Base-by-base conservation (phyloP, 805 yeast species). In the Dipodascus albidus region DNA sequence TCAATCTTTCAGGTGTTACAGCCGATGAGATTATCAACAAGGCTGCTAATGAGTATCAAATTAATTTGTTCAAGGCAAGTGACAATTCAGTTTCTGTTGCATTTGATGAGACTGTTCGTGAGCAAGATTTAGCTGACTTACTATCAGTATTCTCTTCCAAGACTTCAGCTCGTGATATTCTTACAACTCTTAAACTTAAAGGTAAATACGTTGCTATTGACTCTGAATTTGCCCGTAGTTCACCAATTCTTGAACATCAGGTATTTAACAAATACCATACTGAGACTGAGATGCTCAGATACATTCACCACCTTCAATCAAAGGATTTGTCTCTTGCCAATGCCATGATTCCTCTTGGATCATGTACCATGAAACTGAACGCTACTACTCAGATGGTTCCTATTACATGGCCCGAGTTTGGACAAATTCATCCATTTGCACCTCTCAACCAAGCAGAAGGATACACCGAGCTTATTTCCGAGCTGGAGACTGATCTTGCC, bases 301-400 rank as follows among this genome's bases (percentile, higher is more conserved):
- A 93, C 71, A 72, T 93, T 62, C 93, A 88, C 65, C 77, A 78
- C 55, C 74, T 93, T 52, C 98, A 93, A 71, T 70, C 79, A 55
- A 88, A 86, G 70, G 99, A 93, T 72, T 74, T 93, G 56, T 91
- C 98, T 0, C 75, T 93, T 55, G 96, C 98, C 9, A 85, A 89
- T 64, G 86, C 97, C 3, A 93, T 93, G 99, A 93, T 93, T 57
- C 95, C 99, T 21, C 77, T 93, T 58, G 99, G 99, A 23, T 87
- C 96, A 4, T 93, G 99, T 74, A 93, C 99, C 19, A 93, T 93
- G 99, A 93, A 93, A 69, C 77, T 93, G 64, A 93, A 93, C 66
- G 85, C 96, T 52, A 91, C 98, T 1, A 95, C 89, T 6, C 91
- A 88, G 66, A 93, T 93, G 98, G 78, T 81, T 57, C 93, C 98